Conservation (phyloP, 179 eudicot species). For the Gypsophila paniculata region DNA sequence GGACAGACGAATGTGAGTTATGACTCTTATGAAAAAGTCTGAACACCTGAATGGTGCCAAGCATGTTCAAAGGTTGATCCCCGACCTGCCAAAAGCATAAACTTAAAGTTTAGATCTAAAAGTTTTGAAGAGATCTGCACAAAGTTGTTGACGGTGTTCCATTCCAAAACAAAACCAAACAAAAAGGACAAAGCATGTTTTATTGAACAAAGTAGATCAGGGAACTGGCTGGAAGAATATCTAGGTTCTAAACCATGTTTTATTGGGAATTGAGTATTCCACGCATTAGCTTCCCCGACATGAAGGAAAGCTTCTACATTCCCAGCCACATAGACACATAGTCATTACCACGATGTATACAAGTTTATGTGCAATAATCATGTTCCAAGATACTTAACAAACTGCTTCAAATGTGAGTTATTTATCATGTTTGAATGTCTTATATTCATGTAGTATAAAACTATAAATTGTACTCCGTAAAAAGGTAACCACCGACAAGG, state of each 20-base stretch:
- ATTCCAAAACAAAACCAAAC: not conserved
- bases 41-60: slow-evolving; percentile 77
- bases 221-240: not conserved
- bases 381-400: not conserved
- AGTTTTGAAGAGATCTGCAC: slow-evolving; percentile 12
- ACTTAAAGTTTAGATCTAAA: slow-evolving; percentile 21
- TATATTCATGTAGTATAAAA: not conserved
- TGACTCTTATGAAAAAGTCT: slow-evolving; percentile 1
- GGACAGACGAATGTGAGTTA: not conserved
- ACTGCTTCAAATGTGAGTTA: not conserved
- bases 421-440: not conserved
- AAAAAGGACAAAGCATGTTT: not conserved
- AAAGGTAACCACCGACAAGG: not conserved
- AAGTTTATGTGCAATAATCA: not conserved
- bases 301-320: not conserved
- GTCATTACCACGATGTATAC: not conserved
- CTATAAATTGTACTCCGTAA: not conserved
- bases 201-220: not conserved
- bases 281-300: not conserved
- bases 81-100: slow-evolving; percentile 32
- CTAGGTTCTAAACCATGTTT: not conserved
- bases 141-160: slow-evolving; percentile 11
- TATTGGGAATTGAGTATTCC: not conserved
- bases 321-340: not conserved
- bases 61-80: slow-evolving; percentile 72